Base-by-base conservation (phyloP, 371 early-diverging fungal species). In the Smittium mucronatum region DNA sequence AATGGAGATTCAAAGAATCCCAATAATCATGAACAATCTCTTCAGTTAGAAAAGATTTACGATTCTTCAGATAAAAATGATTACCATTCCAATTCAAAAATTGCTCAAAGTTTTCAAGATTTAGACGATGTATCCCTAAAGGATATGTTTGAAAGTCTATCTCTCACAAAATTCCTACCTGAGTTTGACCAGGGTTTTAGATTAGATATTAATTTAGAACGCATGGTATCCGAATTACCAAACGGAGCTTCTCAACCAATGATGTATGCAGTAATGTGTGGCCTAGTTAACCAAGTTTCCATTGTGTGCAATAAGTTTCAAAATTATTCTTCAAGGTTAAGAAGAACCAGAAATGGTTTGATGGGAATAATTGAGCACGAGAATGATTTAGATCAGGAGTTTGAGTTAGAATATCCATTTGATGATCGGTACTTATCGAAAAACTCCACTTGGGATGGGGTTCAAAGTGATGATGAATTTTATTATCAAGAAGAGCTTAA, bases 341-440 rank as follows among this genome's bases (percentile, higher is more conserved):
- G 72, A 59, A 73, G 79, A 17, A 78, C 79, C 0, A 65, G 79
- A 47, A 79, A 79, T 36, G 79, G 79, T 33, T 69, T 79, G 34
- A 79, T 79, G 79, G 79, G 79, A 36, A 72, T 79, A 29, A 78
- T 79, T 8, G 79, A 79, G 66, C 74, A 77, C 32, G 78, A 63
- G 11, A 72, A 73, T 60, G 78, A 75, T 26, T 71, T 79, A 61
- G 74, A 73, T 31, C 72, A 70, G 34, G 79, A 79, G 63, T 70
- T 78, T 15, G 79, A 79, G 64, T 63, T 68, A 69, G 35, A 32
- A 28, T 34, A 64, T 31, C 57, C 36, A 26, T 47, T 47, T 47
- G 21, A 47, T 47, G 47, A 47, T 47, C 5, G 47, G 21, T 47
- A 47, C 47, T 47, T 47, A 47, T 47, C 47, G 21, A 47, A 47